Evolutionary conservation across 257 asterid genomes (phyloP).

Genomic region (Petunia secreta): DNA sequence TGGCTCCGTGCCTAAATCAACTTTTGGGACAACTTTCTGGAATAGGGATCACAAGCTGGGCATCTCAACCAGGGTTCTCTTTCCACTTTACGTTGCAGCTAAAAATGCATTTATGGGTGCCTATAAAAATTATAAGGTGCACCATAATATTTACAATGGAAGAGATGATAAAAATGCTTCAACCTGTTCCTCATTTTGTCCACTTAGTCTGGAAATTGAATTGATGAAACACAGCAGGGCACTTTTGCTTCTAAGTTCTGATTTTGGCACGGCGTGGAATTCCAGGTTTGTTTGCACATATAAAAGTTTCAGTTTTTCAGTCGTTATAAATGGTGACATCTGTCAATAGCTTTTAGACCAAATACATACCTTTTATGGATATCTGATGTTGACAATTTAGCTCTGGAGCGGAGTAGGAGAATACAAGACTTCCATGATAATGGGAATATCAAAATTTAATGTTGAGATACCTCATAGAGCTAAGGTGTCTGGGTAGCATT

Average conservation of each 20-base stretch:
- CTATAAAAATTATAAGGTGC: conserved; percentile 43
- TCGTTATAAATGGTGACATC: neutral
- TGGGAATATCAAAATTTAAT: neutral
- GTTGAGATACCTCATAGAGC: neutral
- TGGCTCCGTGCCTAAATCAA: conserved; percentile 27
- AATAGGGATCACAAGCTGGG: conserved; percentile 75
- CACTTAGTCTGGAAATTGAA: conserved; percentile 48
- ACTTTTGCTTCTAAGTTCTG: conserved; percentile 77
- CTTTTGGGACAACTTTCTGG: conserved; percentile 58
- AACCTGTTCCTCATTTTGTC: conserved; percentile 25
- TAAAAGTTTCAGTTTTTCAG: neutral
- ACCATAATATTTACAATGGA: conserved; percentile 30
- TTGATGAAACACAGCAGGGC: conserved; percentile 86
- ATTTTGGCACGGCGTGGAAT: conserved; percentile 96
- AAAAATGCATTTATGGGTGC: conserved; percentile 73
- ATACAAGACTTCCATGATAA: neutral
- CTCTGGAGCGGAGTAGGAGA: neutral
- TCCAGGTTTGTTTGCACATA: conserved; percentile 51
- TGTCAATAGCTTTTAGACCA: conserved; percentile 5
- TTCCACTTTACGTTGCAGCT: conserved; percentile 66
- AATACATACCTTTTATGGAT: conserved; percentile 26
- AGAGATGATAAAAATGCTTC: conserved; percentile 37
- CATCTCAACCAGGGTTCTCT: conserved; percentile 64
- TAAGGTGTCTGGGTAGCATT: neutral
- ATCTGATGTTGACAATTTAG: conserved; percentile 18